phyloP scores from a whole-genome alignment of 139 green algal species.

The Haematococcus lacustris region DNA sequence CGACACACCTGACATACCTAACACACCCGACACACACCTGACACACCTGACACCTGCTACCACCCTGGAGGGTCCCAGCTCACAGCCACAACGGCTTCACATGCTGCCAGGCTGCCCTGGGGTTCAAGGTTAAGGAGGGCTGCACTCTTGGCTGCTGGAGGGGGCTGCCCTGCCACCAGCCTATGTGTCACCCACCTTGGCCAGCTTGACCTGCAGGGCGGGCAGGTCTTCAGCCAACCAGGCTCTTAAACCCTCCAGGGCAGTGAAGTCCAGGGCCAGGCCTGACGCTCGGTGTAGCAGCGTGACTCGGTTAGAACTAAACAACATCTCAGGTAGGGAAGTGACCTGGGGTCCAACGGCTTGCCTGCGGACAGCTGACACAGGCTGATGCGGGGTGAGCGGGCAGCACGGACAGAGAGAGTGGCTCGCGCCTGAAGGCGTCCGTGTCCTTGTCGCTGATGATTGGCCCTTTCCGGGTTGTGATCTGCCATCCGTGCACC shows the following conservation, averaged over 20 bases:
- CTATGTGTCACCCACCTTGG: conserved; percentile 15
- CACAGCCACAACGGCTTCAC: no score
- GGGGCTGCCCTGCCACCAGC: neutral
- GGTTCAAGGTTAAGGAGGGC: neutral
- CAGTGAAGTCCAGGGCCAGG: conserved; percentile 53
- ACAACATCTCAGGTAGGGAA: conserved; percentile 77
- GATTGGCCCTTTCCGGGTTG: conserved; percentile 33
- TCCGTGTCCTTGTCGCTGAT: conserved; percentile 40
- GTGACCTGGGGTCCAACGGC: conserved; percentile 17
- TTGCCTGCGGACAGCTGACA: no score
- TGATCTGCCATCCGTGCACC: conserved; percentile 38
- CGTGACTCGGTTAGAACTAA: conserved; percentile 47
- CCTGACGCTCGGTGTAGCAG: conserved; percentile 59
- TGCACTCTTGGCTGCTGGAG: neutral
- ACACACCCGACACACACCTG: neutral
- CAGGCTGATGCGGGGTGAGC: no score
- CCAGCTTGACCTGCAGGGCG: conserved; percentile 50
- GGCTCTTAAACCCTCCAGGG: conserved; percentile 57
- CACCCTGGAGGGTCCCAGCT: neutral
- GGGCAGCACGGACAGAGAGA: no score
- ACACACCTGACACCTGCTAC: neutral
- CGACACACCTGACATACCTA: neutral
- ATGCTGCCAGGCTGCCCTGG: neutral
- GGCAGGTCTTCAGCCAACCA: conserved; percentile 56
- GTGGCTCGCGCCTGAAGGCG: conserved; percentile 17